Conservation (phyloP, 805 yeast genomes). For the Cyberlindnera mrakii region DNA sequence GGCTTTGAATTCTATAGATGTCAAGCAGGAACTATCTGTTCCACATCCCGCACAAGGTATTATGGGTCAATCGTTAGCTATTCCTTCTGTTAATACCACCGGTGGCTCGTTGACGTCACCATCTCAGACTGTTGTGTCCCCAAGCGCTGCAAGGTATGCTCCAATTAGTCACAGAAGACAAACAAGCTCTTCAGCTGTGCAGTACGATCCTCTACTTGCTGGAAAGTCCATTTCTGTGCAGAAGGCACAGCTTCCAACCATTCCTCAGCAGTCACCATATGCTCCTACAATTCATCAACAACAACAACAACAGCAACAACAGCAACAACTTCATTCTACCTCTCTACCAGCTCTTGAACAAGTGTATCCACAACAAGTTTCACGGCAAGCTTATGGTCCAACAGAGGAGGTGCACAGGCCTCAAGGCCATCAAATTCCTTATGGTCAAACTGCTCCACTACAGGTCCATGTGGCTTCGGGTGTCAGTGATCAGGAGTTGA, state of each 20-base stretch:
- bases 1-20: too few species aligned
- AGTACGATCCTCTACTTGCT: slow-evolving; percentile 23
- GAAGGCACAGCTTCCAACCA: slow-evolving; percentile 3
- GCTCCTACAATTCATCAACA: background rate
- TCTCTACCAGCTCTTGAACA: background rate
- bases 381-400: background rate
- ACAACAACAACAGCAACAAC: slow-evolving; percentile 1
- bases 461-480: background rate
- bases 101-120: slow-evolving; percentile 8
- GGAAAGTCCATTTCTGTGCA: slow-evolving; percentile 10
- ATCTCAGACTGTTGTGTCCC: slow-evolving; percentile 6
- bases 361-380: background rate
- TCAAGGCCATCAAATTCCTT: background rate
- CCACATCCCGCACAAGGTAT: too few species aligned
- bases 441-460: background rate
- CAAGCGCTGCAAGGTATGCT: slow-evolving; percentile 31
- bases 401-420: background rate
- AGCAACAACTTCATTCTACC: slow-evolving; percentile 2
- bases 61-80: too few species aligned
- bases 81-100: background rate
- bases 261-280: background rate
- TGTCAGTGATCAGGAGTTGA: slow-evolving; percentile 49
- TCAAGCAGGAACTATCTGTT: too few species aligned
- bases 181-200: slow-evolving; percentile 23
- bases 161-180: slow-evolving; percentile 29